A percentile compares a stretch with the other conserved stretches of the same genome.
phyloP scores from a whole-genome alignment of 2,329 filamentous ascomycete species.

The Chaetomiaceae sp. region DNA sequence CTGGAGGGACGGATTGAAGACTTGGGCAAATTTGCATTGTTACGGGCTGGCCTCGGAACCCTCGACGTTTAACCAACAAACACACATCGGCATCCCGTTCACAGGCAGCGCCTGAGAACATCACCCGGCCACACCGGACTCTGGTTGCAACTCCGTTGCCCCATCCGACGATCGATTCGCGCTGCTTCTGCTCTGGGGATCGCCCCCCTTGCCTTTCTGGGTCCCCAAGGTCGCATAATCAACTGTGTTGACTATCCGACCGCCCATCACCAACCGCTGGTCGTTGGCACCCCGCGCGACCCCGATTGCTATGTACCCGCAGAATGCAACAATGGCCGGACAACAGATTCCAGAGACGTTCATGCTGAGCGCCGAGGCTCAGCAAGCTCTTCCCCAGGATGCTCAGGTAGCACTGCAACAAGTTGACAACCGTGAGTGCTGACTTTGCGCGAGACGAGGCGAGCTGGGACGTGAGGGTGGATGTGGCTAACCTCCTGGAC shows the following conservation, averaged over 20 bases:
- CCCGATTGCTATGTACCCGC: conserved; percentile 64
- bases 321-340: conserved; percentile 82
- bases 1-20: conserved; percentile 17
- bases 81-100: conserved; percentile 14
- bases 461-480: background rate
- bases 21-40: conserved; percentile 25
- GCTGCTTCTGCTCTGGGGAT: background rate
- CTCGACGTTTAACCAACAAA: conserved; percentile 15
- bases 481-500: conserved; percentile 9
- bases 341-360: conserved; percentile 98
- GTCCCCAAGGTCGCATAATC: conserved; percentile 26
- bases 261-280: background rate
- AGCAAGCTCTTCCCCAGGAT: conserved; percentile 93
- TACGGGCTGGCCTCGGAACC: conserved; percentile 33
- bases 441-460: too few relatives aligned
- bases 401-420: conserved; percentile 96
- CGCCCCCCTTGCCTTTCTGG: conserved; percentile 8
- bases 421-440: conserved; percentile 84
- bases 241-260: conserved; percentile 23
- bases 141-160: background rate
- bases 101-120: conserved; percentile 26
- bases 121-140: background rate
- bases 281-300: conserved; percentile 1
- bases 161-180: conserved; percentile 1
- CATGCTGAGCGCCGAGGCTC: conserved; percentile 94